Conservation (phyloP, 352 stramenopile species). For the Phytopythium chamaehyphon region DNA sequence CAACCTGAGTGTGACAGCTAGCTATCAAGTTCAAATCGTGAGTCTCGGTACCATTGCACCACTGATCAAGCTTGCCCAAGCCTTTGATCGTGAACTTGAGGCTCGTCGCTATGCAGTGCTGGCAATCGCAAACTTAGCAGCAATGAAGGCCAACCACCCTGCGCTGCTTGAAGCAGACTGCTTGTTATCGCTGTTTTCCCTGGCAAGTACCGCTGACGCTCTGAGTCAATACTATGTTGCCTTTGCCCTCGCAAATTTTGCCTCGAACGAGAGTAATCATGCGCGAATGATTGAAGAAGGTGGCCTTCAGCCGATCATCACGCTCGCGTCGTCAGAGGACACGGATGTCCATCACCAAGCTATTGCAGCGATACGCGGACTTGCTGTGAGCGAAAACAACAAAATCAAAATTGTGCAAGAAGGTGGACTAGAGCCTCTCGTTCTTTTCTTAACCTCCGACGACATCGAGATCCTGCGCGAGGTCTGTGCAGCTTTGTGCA, state of each 20-base stretch:
- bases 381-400: constrained; percentile 88
- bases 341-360: constrained; percentile 94
- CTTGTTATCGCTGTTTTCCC: constrained; percentile 88
- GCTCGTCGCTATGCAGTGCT: constrained; percentile 92
- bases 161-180: constrained; percentile 90
- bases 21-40: constrained; percentile 94
- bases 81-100: constrained; percentile 91
- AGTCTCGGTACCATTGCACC: constrained; percentile 91
- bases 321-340: constrained; percentile 88
- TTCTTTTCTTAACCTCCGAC: constrained; percentile 84
- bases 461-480: constrained; percentile 94
- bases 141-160: constrained; percentile 94
- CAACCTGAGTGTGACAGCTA: constrained; percentile 92
- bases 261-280: constrained; percentile 92
- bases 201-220: constrained; percentile 91
- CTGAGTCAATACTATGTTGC: constrained; percentile 95
- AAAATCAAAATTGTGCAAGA: constrained; percentile 97
- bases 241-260: constrained; percentile 94
- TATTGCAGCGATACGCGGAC: constrained; percentile 90
- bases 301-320: constrained; percentile 94
- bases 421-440: constrained; percentile 92
- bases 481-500: constrained; percentile 92
- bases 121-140: constrained; percentile 93
- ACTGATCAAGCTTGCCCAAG: constrained; percentile 83
- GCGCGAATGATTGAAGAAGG: constrained; percentile 93